phyloP scores from a whole-genome alignment of 225 moss, liverwort and hornwort species.

The Ulota crispa region DNA sequence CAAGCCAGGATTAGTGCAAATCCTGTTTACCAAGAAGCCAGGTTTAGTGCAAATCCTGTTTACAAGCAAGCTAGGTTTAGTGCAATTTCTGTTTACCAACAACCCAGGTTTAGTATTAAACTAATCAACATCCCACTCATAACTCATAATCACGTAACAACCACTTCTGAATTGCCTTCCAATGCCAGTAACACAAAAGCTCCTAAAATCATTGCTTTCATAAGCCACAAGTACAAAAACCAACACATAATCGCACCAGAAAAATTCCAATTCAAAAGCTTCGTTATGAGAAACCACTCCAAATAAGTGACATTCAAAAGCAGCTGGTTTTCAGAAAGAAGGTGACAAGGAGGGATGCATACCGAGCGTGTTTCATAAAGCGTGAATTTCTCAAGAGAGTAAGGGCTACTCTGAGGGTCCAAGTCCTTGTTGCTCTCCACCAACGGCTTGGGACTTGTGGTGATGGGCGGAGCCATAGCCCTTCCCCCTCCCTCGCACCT shows the following conservation, averaged over 20 bases:
- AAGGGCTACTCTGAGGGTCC: conserved; percentile 37
- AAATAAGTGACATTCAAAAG: neutral
- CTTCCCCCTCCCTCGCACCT: too few species aligned
- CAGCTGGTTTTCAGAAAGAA: neutral
- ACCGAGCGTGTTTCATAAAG: conserved; percentile 93
- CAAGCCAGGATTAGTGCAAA: too few species aligned
- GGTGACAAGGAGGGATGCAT: neutral
- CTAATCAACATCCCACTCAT: neutral
- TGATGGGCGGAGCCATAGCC: conserved; percentile 44
- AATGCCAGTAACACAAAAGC: neutral
- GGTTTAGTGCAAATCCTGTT: too few species aligned
- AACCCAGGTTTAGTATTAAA: neutral
- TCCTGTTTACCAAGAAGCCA: too few species aligned
- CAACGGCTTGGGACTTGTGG: conserved; percentile 46
- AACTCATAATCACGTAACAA: neutral
- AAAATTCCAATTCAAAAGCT: neutral
- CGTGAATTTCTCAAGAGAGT: conserved; percentile 76
- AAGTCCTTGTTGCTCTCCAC: conserved; percentile 61
- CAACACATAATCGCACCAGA: neutral
- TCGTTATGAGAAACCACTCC: too few species aligned
- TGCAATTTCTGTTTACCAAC: conserved; percentile 54
- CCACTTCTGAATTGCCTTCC: neutral
- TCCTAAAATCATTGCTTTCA: neutral
- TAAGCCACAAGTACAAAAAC: neutral
- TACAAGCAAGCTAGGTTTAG: neutral